These are phyloP conservation scores for Clonostachys sp. DNA, from an alignment of 2,329 filamentous ascomycete species.

Conservation along the genomic window DNA sequence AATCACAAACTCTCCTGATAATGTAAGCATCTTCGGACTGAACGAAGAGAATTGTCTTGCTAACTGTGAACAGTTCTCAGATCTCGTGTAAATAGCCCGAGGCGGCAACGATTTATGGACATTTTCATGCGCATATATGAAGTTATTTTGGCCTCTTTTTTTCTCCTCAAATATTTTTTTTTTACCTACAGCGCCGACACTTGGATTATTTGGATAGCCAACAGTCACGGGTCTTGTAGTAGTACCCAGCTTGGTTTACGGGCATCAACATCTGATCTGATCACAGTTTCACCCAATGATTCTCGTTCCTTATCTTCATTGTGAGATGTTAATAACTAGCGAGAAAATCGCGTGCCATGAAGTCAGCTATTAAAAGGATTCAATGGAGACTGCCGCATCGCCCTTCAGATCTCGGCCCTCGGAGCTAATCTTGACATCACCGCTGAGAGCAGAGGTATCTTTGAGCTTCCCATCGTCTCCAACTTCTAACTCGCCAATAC, in stretches of 20 bases:
- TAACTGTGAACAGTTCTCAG: conserved; percentile 2
- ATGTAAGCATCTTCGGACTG: conserved; percentile 28
- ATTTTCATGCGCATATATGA: too few relatives aligned
- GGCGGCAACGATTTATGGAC: background rate
- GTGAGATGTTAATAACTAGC: too few relatives aligned
- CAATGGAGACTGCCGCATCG: conserved; percentile 15
- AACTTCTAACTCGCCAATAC: conserved; percentile 31
- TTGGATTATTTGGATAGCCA: too few relatives aligned
- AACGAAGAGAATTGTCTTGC: background rate
- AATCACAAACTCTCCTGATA: conserved; percentile 59
- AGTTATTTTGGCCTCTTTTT: too few relatives aligned
- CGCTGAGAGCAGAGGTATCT: conserved; percentile 31
- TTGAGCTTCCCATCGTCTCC: conserved; percentile 30
- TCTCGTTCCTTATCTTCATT: too few relatives aligned
- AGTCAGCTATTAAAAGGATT: conserved; percentile 8
- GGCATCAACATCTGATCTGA: background rate
- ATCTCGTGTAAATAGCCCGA: background rate
- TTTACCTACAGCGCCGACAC: too few relatives aligned
- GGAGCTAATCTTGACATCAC: conserved; percentile 17
- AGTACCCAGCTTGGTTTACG: too few relatives aligned
- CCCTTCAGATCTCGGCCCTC: conserved; percentile 14
- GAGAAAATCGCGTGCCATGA: too few relatives aligned
- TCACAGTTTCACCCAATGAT: background rate
- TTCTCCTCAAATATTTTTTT: too few relatives aligned
- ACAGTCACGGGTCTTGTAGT: too few relatives aligned